Conservation (phyloP, 1,139 yeast genomes). For the Candida labiduridarum region DNA sequence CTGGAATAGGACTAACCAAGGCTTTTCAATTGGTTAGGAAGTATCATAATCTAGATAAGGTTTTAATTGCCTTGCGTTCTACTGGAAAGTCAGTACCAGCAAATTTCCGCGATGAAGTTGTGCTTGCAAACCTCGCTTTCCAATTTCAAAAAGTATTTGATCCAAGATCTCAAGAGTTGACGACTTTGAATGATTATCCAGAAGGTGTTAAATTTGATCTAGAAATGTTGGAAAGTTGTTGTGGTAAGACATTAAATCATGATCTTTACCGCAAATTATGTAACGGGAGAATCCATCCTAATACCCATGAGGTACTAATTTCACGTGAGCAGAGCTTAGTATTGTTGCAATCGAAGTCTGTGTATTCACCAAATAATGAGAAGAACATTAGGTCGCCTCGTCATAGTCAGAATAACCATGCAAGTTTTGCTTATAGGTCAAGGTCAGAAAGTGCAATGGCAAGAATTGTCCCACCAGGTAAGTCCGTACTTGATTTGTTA, state of each 20-base stretch:
- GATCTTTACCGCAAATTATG: slow-evolving; percentile 61
- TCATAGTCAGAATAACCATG: not conserved
- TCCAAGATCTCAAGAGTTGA: slow-evolving; percentile 51
- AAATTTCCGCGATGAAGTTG: slow-evolving; percentile 60
- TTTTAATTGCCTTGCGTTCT: slow-evolving; percentile 57
- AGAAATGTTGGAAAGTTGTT: slow-evolving; percentile 55
- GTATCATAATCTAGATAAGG: slow-evolving; percentile 53
- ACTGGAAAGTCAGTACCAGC: slow-evolving; percentile 68
- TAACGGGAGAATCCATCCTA: slow-evolving; percentile 67
- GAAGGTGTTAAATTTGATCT: slow-evolving; percentile 30
- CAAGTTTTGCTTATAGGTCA: slow-evolving; percentile 8
- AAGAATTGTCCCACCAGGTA: not conserved
- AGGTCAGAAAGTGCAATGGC: slow-evolving; percentile 10
- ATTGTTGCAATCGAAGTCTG: slow-evolving; percentile 28
- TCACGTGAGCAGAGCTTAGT: slow-evolving; percentile 47
- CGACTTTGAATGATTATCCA: slow-evolving; percentile 63
- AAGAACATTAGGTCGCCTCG: not conserved
- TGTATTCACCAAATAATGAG: slow-evolving; percentile 13
- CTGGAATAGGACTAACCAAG: slow-evolving; percentile 77
- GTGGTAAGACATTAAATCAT: slow-evolving; percentile 58
- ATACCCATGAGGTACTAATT: slow-evolving; percentile 49
- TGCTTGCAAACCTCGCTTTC: slow-evolving; percentile 77
- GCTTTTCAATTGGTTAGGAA: slow-evolving; percentile 67
- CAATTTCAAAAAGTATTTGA: slow-evolving; percentile 85
- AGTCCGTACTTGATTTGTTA: slow-evolving; percentile 15